Percentiles rank a stretch among this genome's conserved stretches.
Conservation (phyloP, 2,329 filamentous ascomycete species). For the Metarhizium rileyi region DNA sequence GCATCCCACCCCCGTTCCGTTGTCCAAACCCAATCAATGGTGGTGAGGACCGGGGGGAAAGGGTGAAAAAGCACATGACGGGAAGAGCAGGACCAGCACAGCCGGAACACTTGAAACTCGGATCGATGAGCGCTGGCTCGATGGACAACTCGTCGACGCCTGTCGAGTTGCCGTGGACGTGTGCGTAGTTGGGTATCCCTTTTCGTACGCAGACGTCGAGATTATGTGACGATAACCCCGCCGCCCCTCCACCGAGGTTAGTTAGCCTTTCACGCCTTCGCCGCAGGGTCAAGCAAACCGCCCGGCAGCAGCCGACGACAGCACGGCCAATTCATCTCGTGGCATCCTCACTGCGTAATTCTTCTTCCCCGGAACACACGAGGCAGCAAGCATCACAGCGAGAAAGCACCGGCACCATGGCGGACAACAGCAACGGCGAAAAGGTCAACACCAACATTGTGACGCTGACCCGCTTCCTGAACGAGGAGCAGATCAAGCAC, state of each 20-base stretch:
- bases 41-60: no score
- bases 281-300: not conserved
- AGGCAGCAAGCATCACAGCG: not conserved
- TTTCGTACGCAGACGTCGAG: not conserved
- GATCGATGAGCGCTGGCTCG: no score
- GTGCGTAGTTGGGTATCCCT: no score
- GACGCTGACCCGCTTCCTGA: slow-evolving; percentile 90
- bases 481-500: slow-evolving; percentile 89
- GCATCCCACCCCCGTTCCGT: no score
- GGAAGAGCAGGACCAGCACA: not conserved
- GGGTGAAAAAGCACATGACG: not conserved
- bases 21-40: no score
- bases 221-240: slow-evolving; percentile 3
- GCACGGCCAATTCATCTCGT: not conserved
- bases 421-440: slow-evolving; percentile 44
- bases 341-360: not conserved
- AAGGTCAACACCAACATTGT: slow-evolving; percentile 94
- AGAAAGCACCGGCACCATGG: slow-evolving; percentile 15
- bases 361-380: not conserved
- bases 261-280: not conserved
- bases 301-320: slow-evolving; percentile 5
- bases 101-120: not conserved
- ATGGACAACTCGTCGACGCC: no score
- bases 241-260: slow-evolving; percentile 6
- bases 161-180: not conserved